Evolutionary conservation across 1,284 basidiomycete genomes (phyloP), one percentile per base, ranked within the genome.

Genomic region (Ustilago esculenta): DNA sequence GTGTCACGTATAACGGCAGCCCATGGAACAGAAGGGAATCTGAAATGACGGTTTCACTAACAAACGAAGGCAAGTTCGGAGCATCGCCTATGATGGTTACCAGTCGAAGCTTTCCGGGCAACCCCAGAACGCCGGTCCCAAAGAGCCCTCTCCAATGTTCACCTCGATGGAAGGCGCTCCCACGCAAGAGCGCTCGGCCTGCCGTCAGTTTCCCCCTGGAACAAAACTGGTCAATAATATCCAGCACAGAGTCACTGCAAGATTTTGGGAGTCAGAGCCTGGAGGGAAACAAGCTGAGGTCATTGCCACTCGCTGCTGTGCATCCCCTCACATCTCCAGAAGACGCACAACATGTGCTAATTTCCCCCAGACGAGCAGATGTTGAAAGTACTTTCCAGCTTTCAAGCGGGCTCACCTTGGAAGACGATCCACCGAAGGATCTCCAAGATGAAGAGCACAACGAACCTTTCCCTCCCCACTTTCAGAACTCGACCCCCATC

Each of bases 81-180:
- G 24, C 27, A 4, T 40, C 42, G 1, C 2, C 30, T 11, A 21
- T 5, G 7, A 48, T 63, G 60, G 8, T 46, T 14, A 34, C 48
- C 9, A 56, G 60, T n/a, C 37, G 40, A 18, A 63, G 60, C 43
- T 56, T 23, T 33, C 49, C 60, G 9, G 47, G 48, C 2, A n/a
- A 25, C 6, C 7, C 48, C n/a, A 21, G 41, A 12, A 49, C 36
- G n/a, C 58, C 58, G 0, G 25, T 34, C 14, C 58, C 41, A 3
- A 39, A 30, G n/a, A 49, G 35, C 10, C 51, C 51, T 1, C 17
- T 56, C 23, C 39, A 42, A 5, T 56, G 52, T 21, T 52, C 52
- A 2, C 52, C 59, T 1, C n/a, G 15, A 3, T 25, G n/a, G 9
- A 23, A 15, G 14, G 25, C 34, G 4, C 48, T 49, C 11, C 39